Evolutionary conservation across 495 filamentous ascomycete genomes (phyloP).

Genomic region (Podospora tetraspora): DNA sequence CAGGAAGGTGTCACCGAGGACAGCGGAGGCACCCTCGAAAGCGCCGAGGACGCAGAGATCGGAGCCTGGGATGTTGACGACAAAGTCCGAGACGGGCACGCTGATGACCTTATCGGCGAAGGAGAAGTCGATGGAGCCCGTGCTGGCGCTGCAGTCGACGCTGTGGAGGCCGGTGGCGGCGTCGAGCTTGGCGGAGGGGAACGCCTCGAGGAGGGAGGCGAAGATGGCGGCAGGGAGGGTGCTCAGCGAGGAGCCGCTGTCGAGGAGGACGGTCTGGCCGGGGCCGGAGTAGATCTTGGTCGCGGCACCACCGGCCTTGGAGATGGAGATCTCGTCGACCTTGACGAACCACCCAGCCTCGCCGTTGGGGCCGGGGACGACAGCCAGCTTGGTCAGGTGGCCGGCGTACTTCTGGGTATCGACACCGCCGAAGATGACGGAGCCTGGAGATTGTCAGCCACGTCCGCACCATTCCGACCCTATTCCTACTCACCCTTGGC

Average conservation of each 20-base stretch:
- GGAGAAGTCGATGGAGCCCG: not conserved
- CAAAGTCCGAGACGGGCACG: not conserved
- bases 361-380: not conserved
- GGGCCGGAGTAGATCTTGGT: not conserved
- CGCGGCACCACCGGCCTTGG: not conserved
- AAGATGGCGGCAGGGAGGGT: not conserved
- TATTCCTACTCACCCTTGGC: not conserved
- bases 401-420: conserved; percentile 67
- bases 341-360: not conserved
- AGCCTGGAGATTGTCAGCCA: conserved; percentile 42
- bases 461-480: not conserved
- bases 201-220: not conserved
- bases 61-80: not conserved
- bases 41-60: not conserved
- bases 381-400: conserved; percentile 38
- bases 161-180: not conserved
- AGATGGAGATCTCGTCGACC: not conserved
- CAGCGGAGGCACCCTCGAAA: not conserved
- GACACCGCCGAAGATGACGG: conserved; percentile 73
- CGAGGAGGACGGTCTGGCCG: conserved; percentile 1
- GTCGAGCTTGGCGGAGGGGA: not conserved
- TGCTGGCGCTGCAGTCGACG: not conserved
- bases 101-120: conserved; percentile 1
- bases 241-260: not conserved
- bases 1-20: not conserved